Conservation (phyloP, 805 yeast genomes). For the Sungouiozyma intestinalis region DNA sequence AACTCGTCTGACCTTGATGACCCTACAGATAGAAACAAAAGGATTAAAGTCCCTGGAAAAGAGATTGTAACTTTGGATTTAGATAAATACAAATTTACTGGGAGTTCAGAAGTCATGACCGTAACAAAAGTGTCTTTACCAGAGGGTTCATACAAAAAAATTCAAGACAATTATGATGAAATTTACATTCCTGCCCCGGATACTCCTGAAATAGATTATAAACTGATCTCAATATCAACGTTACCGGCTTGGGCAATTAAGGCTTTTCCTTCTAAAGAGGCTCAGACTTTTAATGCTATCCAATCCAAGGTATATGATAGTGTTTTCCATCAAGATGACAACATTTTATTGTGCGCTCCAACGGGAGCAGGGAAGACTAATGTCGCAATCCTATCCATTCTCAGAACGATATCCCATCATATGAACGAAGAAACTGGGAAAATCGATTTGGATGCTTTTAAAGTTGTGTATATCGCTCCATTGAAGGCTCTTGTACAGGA, state of each 20-base stretch:
- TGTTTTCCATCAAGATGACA: constrained; percentile 65
- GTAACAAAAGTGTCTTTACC: constrained; percentile 65
- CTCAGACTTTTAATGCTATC: constrained; percentile 60
- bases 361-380: constrained; percentile 99
- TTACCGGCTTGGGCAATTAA: constrained; percentile 76
- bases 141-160: constrained; percentile 69
- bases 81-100: constrained; percentile 52
- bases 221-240: constrained; percentile 44
- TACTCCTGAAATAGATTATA: constrained; percentile 32
- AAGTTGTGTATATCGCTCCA: constrained; percentile 85
- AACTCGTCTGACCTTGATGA: constrained; percentile 3
- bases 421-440: constrained; percentile 37
- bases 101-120: constrained; percentile 62
- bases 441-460: constrained; percentile 47
- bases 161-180: constrained; percentile 69
- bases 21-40: constrained; percentile 6
- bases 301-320: constrained; percentile 74
- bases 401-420: constrained; percentile 49
- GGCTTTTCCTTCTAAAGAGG: constrained; percentile 63
- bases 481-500: constrained; percentile 92
- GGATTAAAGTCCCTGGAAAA: no score
- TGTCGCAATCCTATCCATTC: constrained; percentile 78
- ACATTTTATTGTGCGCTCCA: constrained; percentile 86
- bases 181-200: constrained; percentile 85
- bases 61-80: no score